Conservation (phyloP, 2,329 filamentous ascomycete genomes). For the Didymella sp. region DNA sequence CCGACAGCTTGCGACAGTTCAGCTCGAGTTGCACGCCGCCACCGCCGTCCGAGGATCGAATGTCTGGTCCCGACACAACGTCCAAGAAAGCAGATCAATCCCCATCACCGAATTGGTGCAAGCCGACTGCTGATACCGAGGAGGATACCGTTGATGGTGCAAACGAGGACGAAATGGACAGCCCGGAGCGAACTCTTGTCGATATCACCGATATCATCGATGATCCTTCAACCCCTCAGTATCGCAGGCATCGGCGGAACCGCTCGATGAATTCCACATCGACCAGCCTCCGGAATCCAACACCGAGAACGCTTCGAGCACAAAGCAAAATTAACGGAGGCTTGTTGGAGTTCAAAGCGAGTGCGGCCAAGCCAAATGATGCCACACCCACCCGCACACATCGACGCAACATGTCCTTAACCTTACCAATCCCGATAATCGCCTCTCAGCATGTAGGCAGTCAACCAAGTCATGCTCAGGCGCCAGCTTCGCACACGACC, state of each 20-base stretch:
- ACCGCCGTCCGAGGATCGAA: neutral
- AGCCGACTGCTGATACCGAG: neutral
- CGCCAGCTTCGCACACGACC: constrained; percentile 11
- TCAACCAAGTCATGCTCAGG: neutral
- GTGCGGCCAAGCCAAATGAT: constrained; percentile 14
- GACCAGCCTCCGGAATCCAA: neutral
- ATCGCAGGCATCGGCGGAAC: neutral
- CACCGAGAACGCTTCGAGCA: constrained; percentile 5
- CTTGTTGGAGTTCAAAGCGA: constrained; percentile 30
- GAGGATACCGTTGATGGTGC: constrained; percentile 1
- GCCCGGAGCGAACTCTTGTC: neutral
- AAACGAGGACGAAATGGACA: neutral
- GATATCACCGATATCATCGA: neutral
- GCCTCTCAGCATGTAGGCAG: neutral
- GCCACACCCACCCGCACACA: constrained; percentile 20
- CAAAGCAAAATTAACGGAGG: constrained; percentile 25
- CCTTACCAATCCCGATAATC: constrained; percentile 23
- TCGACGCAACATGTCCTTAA: constrained; percentile 32
- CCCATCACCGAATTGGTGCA: neutral
- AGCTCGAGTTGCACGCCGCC: neutral
- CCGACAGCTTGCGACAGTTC: too few relatives aligned
- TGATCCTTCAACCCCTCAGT: neutral
- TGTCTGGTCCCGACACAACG: neutral
- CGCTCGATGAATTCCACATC: neutral
- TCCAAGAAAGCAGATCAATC: too few relatives aligned